Percentiles rank a stretch among this genome's conserved stretches.
Conservation (phyloP, 352 stramenopile species). For the Globisporangium nodosum region DNA sequence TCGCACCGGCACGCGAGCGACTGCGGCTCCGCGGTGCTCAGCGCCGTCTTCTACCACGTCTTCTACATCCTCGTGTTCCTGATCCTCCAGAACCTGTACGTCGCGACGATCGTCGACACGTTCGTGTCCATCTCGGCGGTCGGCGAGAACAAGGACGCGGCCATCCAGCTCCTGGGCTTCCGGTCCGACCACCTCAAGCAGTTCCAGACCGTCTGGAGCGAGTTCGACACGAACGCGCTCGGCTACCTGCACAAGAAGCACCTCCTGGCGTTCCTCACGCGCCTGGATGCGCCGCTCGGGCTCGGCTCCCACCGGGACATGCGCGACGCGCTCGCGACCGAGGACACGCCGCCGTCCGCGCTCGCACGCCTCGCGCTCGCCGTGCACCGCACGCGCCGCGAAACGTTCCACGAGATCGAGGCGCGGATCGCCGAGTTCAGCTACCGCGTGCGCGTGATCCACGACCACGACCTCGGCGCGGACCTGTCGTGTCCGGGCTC, state of each 20-base stretch:
- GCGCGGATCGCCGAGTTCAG: constrained; percentile 61
- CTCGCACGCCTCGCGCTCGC: constrained; percentile 16
- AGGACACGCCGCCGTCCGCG: constrained; percentile 30
- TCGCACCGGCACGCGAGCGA: constrained; percentile 37
- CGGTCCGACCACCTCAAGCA: constrained; percentile 45
- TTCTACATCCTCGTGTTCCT: constrained; percentile 80
- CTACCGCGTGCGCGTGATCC: constrained; percentile 52
- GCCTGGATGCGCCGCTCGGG: constrained; percentile 47
- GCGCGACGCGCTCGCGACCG: constrained; percentile 23
- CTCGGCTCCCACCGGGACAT: constrained; percentile 36
- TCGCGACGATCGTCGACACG: constrained; percentile 77
- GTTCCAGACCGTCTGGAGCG: constrained; percentile 68
- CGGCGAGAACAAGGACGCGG: constrained; percentile 46
- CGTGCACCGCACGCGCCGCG: constrained; percentile 42
- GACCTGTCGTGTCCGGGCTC: constrained; percentile 39
- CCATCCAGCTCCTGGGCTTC: constrained; percentile 59
- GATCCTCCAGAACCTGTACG: constrained; percentile 79
- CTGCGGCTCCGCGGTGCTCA: constrained; percentile 59
- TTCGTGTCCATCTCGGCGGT: constrained; percentile 73
- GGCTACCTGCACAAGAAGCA: constrained; percentile 74
- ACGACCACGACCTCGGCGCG: constrained; percentile 41
- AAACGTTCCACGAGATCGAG: constrained; percentile 66
- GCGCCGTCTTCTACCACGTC: constrained; percentile 66
- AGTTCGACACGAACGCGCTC: constrained; percentile 67
- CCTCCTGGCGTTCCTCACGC: constrained; percentile 47